Base-by-base conservation (phyloP, 306 rosid species). In the Urtica urens region DNA sequence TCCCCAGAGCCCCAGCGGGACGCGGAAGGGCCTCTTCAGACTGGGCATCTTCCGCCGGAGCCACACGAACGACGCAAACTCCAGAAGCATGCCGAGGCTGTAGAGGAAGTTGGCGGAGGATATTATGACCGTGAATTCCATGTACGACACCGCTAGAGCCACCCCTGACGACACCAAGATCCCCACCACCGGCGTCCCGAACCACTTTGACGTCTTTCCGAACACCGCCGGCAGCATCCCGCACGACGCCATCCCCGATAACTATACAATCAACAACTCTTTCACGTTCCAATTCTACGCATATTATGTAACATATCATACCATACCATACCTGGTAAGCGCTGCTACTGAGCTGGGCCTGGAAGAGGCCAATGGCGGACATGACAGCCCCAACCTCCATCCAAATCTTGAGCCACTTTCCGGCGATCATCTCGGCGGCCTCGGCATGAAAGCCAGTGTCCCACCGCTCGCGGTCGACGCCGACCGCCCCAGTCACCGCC, bases 181-280 rank as follows among this genome's bases (percentile, higher is more conserved):
- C 9, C 84, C 93, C 17, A 78, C 57, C 84, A 81, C 78, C 7
- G 93, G 93, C 1, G 93, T 82, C 43, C 49, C 16, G 63, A 79
- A 82, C 65, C 57, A 44, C 23, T 46, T 51, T 14, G 1, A 51
- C 9, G 60, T 79, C 71, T 14, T 73, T 46, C 65, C 75, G 4
- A 67, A 78, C 49, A 68, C 2, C 48, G 14, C 34, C 0, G 87
- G 93, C 2, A 82, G 20, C 18, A 72, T 49, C 4, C 93, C 87
- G 5, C 78, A 52, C 7, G 76, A 87, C 0, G 79, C 79, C 93
- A 82, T 82, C 9, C 87, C 93, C 25, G 54, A 23, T n/a, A n/a
- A n/a, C n/a, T n/a, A n/a, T n/a, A n/a, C n/a, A n/a, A n/a, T n/a
- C n/a, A n/a, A n/a, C n/a, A n/a, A n/a, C n/a, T n/a, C n/a, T n/a